These are phyloP conservation scores for Ceratobasidium sp. DNA, from an alignment of 1,284 basidiomycete species.

Conservation along the genomic window DNA sequence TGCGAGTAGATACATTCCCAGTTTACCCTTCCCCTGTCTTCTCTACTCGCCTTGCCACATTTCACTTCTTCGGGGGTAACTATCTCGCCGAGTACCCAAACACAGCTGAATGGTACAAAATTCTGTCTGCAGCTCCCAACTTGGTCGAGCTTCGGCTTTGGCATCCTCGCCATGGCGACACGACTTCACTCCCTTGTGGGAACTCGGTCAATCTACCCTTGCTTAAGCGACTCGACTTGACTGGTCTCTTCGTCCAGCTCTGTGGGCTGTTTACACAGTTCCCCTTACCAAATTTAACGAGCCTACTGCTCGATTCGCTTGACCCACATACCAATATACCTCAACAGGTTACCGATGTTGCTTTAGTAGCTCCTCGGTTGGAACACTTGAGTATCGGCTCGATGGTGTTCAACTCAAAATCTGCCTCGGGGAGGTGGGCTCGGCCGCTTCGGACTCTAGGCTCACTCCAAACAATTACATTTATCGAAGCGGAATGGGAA, in stretches of 20 bases:
- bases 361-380: no score
- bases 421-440: background rate
- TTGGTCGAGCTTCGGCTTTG: background rate
- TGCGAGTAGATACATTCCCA: background rate
- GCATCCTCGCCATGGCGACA: background rate
- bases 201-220: background rate
- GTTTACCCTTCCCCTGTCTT: background rate
- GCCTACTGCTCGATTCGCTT: no score
- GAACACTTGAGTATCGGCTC: no score
- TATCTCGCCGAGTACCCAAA: background rate
- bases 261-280: background rate
- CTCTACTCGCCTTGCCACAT: background rate
- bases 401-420: no score
- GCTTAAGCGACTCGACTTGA: background rate
- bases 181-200: background rate
- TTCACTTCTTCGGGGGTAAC: background rate
- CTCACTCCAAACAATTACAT: background rate
- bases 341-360: no score
- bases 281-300: background rate
- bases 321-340: no score
- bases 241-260: slow-evolving; percentile 7
- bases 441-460: background rate
- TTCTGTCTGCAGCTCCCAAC: background rate
- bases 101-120: background rate
- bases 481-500: slow-evolving; percentile 4